Percentiles rank a stretch among this genome's conserved stretches.
Evolutionary conservation across 78 protist genomes (phyloP).

Genomic region (Bigelowiella natans): DNA sequence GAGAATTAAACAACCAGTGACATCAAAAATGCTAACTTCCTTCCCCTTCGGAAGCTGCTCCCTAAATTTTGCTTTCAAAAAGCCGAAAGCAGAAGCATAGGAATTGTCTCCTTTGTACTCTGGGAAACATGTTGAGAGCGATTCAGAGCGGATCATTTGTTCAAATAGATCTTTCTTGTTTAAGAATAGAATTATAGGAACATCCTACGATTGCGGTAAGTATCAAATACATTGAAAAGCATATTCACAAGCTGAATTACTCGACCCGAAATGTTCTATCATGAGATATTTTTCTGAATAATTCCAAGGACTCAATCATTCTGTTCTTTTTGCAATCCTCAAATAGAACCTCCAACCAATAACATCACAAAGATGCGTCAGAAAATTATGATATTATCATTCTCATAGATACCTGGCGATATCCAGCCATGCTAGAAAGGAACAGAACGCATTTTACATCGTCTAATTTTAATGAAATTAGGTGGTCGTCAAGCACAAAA

Average conservation of each 20-base stretch:
- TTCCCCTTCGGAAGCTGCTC: not conserved
- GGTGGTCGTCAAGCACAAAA: too few relatives aligned
- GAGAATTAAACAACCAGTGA: too few relatives aligned
- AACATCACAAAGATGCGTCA: too few relatives aligned
- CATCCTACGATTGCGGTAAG: conserved; percentile 62
- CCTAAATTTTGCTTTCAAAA: not conserved
- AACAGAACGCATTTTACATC: not conserved
- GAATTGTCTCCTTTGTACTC: not conserved
- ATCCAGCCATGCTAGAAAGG: not conserved
- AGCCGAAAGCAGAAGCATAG: not conserved
- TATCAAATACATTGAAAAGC: conserved; percentile 78
- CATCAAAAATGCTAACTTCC: not conserved
- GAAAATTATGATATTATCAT: too few relatives aligned
- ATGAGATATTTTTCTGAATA: not conserved
- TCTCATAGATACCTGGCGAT: not conserved
- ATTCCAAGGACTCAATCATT: not conserved
- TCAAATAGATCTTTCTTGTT: conserved; percentile 56
- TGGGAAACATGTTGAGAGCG: not conserved
- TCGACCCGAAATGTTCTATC: too few relatives aligned
- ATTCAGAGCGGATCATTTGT: not conserved
- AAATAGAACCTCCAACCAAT: not conserved
- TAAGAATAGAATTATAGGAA: conserved; percentile 78
- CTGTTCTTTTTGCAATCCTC: not conserved
- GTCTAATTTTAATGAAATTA: too few relatives aligned
- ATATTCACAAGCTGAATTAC: too few relatives aligned